phyloP scores from a whole-genome alignment of 495 filamentous ascomycete species.

The Aspergillus hancockii region DNA sequence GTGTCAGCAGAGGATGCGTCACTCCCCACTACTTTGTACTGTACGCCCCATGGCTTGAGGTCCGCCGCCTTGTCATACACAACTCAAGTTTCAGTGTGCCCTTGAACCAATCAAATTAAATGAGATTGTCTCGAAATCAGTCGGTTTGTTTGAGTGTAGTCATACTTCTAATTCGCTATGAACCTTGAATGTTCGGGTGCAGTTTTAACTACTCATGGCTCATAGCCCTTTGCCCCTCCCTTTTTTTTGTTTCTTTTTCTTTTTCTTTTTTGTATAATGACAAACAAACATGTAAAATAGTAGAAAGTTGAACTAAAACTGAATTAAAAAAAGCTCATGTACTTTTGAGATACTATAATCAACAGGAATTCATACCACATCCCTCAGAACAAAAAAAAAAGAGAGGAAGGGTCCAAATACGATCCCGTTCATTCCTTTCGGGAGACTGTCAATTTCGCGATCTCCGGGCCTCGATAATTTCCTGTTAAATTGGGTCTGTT shows the following conservation, averaged over 20 bases:
- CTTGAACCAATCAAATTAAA: neutral
- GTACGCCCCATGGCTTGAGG: conserved; percentile 1
- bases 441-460: conserved; percentile 11
- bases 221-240: neutral
- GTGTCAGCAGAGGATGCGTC: neutral
- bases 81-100: neutral
- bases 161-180: neutral
- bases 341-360: neutral
- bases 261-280: neutral
- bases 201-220: neutral
- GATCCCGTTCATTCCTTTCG: conserved; percentile 5
- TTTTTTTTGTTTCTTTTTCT: neutral
- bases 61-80: conserved; percentile 9
- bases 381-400: too few species aligned
- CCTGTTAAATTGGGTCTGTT: conserved; percentile 27
- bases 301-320: too few species aligned
- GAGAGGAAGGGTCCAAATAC: neutral
- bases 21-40: neutral
- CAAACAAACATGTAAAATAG: too few species aligned
- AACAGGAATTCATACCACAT: neutral
- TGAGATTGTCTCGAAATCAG: neutral
- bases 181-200: conserved; percentile 2
- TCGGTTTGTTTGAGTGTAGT: neutral
- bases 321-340: too few species aligned
- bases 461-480: conserved; percentile 20